Percentiles rank a stretch among this genome's conserved stretches.
Evolutionary conservation across 2,329 filamentous ascomycete species (phyloP).

Genomic region (Sporothrix pseudoabietina): DNA sequence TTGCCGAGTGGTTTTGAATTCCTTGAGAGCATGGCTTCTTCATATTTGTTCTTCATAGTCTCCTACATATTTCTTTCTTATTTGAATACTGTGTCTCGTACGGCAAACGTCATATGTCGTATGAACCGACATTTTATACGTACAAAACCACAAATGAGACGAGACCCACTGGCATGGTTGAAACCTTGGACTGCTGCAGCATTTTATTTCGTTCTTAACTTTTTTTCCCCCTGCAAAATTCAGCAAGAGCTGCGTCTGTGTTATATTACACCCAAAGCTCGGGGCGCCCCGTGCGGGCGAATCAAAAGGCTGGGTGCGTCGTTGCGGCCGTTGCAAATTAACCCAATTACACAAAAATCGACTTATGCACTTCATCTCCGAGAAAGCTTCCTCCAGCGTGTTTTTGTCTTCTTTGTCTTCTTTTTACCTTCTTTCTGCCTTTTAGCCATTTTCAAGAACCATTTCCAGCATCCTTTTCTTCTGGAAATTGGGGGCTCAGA

Average conservation of each 20-base stretch:
- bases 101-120: not conserved
- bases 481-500: constrained; percentile 13
- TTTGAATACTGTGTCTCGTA: not conserved
- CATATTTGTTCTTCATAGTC: not conserved
- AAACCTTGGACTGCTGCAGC: not conserved
- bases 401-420: not conserved
- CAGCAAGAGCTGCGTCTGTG: not conserved
- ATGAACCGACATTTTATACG: not conserved
- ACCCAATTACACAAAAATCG: constrained; percentile 11
- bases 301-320: not conserved
- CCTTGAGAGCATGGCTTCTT: too few relatives aligned
- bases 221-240: not conserved
- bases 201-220: not conserved
- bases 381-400: not conserved
- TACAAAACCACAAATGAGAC: not conserved
- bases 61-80: not conserved
- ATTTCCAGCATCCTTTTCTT: not conserved
- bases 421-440: not conserved
- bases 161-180: not conserved
- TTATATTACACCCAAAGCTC: constrained; percentile 1
- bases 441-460: not conserved
- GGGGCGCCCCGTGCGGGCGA: not conserved
- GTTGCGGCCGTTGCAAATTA: constrained; percentile 19
- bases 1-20: too few relatives aligned
- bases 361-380: constrained; percentile 22